Conservation (phyloP, 306 rosid species). For the Mimosa bimucronata region DNA sequence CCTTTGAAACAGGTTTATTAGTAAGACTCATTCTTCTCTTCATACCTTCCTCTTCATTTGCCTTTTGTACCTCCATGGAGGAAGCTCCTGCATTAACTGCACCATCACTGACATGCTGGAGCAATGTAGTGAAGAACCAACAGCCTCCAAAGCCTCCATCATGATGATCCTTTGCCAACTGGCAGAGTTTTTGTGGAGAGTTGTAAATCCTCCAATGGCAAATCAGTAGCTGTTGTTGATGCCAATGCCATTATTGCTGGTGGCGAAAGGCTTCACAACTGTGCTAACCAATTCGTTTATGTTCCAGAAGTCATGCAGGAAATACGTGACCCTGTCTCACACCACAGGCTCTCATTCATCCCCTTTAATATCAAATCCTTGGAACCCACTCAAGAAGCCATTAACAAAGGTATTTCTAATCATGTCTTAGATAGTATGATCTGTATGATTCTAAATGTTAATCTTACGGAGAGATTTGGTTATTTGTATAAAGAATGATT, state of each 20-base stretch:
- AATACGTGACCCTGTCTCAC: no score
- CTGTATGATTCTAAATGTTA: not conserved
- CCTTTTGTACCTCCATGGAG: slow-evolving; percentile 42
- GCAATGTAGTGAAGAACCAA: slow-evolving; percentile 63
- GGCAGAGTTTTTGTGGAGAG: slow-evolving; percentile 51
- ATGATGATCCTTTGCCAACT: slow-evolving; percentile 31
- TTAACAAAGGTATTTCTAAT: slow-evolving; percentile 49
- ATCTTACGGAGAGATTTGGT: not conserved
- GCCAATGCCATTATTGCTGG: slow-evolving; percentile 63
- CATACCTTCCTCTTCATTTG: not conserved
- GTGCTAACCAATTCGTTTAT: no score
- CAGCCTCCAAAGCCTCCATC: slow-evolving; percentile 48
- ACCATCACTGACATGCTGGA: slow-evolving; percentile 52
- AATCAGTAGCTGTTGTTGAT: slow-evolving; percentile 77
- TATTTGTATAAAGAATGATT: not conserved
- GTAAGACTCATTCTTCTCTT: not conserved
- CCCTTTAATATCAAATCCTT: no score
- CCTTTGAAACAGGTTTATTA: slow-evolving; percentile 43
- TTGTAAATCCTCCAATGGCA: slow-evolving; percentile 65
- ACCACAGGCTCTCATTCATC: no score
- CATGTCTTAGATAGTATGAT: not conserved
- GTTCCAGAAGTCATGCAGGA: no score
- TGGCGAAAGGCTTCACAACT: no score
- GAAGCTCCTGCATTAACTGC: slow-evolving; percentile 35
- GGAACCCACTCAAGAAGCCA: no score